Base-by-base conservation (phyloP, 352 stramenopile species). In the Phytophthora podocarpi region DNA sequence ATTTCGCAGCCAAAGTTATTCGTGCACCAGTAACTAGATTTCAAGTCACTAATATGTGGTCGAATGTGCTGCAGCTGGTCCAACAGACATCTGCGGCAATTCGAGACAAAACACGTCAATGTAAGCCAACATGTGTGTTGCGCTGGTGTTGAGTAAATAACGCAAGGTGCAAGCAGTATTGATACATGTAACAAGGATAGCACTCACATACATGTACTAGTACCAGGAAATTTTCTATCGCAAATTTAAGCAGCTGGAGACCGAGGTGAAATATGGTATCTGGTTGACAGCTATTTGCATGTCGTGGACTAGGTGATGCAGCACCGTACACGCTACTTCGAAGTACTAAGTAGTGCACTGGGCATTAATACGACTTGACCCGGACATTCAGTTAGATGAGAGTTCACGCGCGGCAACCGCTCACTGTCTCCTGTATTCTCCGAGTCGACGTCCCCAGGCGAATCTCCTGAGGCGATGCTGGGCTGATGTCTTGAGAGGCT, bases 401-500 rank as follows among this genome's bases (percentile, higher is more conserved):
- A 10, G 3, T 41, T 39, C 7, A 53, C 16, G 13, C 1, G 28
- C 11, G n/a, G 27, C 30, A 11, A 15, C 20, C 4, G 7, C 16
- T 24, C 26, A 13, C 13, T n/a, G n/a, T n/a, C n/a, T n/a, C n/a
- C n/a, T n/a, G n/a, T n/a, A 27, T 35, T 39, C 23, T 24, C 21
- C 13, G 32, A 16, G 23, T 46, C 46, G 5, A 72, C 27, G 3
- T n/a, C n/a, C n/a, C n/a, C n/a, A n/a, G n/a, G n/a, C n/a, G n/a
- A n/a, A n/a, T n/a, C n/a, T n/a, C n/a, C n/a, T n/a, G n/a, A 5
- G 48, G 30, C 1, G 65, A 59, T 16, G 12, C 28, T 5, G 65
- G 41, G 20, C 41, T 59, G 28, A 72, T 59, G 13, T 72, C 52
- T n/a, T n/a, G n/a, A n/a, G n/a, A n/a, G n/a, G n/a, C n/a, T 74